Conservation (phyloP, 1,284 basidiomycete species). For the Sutorius eximius region DNA sequence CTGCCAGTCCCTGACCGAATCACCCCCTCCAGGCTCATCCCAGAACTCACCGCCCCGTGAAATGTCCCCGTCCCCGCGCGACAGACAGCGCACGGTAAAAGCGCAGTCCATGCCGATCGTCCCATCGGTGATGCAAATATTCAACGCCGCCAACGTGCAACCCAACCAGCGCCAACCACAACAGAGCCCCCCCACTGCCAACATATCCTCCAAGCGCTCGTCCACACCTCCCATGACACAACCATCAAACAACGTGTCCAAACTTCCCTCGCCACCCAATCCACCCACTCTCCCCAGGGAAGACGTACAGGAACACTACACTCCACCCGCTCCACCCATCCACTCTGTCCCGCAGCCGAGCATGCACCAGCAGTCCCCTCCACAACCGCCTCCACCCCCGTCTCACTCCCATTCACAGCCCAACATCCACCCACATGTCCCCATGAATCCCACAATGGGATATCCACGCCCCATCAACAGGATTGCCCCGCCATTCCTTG, state of each 20-base stretch:
- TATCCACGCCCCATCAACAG: conserved; percentile 62
- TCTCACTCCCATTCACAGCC: conserved; percentile 37
- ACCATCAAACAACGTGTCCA: conserved; percentile 37
- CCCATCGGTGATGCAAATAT: conserved; percentile 53
- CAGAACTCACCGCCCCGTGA: conserved; percentile 56
- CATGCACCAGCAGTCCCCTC: conserved; percentile 21
- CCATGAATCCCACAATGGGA: conserved; percentile 38
- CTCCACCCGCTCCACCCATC: conserved; percentile 31
- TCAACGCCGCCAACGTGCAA: conserved; percentile 38
- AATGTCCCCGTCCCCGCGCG: conserved; percentile 66
- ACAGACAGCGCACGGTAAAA: conserved; percentile 58
- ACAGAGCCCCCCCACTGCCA: conserved; percentile 58
- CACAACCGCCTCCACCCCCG: conserved; percentile 19
- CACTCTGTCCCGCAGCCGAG: conserved; percentile 30
- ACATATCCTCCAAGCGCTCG: conserved; percentile 42
- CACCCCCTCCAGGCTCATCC: conserved; percentile 11
- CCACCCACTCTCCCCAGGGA: conserved; percentile 27
- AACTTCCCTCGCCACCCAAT: conserved; percentile 42
- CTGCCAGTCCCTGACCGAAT: conserved; percentile 2
- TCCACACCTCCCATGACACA: conserved; percentile 40
- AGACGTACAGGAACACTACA: conserved; percentile 33
- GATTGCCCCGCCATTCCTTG: conserved; percentile 53
- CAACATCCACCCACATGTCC: conserved; percentile 34
- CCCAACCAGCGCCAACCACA: conserved; percentile 38
- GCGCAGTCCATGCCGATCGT: conserved; percentile 62